Base-by-base conservation (phyloP, 2,329 filamentous ascomycete species). In the Neoascochyta sp. region DNA sequence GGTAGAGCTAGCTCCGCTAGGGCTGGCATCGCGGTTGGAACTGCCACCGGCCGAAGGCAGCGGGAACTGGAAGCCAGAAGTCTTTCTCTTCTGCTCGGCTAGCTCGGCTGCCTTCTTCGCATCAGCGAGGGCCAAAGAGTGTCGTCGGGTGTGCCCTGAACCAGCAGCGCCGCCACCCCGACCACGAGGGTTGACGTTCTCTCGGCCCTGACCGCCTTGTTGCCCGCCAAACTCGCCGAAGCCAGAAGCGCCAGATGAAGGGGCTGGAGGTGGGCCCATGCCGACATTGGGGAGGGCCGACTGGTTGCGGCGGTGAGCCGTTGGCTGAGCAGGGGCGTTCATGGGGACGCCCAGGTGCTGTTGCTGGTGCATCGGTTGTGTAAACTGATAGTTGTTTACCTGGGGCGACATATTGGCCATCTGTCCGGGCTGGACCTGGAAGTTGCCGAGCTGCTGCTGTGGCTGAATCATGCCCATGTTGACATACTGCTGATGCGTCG, bases 71-170 rank as follows among this genome's bases (percentile, higher is more conserved):
- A 96, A 98, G 35, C 81, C 88, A 43, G 86, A 88, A 40, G 89
- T 88, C 32, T 90, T 94, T 64, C 89, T 78, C 70, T 95, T 95
- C 72, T 95, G 90, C 68, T 98, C 92, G 27, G 92, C 92, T 43
- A 95, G 69, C 64, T 98, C 92, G 34, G 92, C 92, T 26, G 92
- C 92, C 70, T 95, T 96, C 69, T 95, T 96, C 27, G 92, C 92
- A 65, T 98, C 92, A 20, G 89, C 86, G 44, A 98, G 72, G 43
- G 89, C 92, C 44, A 98, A 74, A 12, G 92, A 98, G 68, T 98
- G 92, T 65, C 92, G 83, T 59, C 92, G 81, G 64, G 93, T 84
- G 62, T 98, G 92, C 40, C 90, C 90, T 53, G 57, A 53, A 38
- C 74, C 81, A 41, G 80, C 72, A 39, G 78, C 74, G 32, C 75